Conservation (phyloP, 1,284 basidiomycete species). For the Vanrija sp. region DNA sequence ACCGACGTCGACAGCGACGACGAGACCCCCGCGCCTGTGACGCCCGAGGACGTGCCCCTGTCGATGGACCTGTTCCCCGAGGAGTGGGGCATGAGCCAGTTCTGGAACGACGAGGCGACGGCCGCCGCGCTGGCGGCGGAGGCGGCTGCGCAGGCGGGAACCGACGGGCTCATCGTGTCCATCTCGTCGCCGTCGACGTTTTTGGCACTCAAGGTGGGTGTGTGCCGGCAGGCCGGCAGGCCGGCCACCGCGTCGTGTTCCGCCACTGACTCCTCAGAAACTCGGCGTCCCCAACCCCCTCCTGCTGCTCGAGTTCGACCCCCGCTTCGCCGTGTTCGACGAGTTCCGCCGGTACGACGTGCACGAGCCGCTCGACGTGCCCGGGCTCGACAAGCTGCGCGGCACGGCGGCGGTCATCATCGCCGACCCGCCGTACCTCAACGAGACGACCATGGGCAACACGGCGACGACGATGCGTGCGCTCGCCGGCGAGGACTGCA, state of each 20-base stretch:
- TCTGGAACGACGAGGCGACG: slow-evolving; percentile 13
- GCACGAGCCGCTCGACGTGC: slow-evolving; percentile 4
- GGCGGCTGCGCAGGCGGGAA: not conserved
- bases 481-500: not conserved
- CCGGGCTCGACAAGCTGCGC: not conserved
- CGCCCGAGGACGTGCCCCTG: not conserved
- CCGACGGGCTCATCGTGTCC: slow-evolving; percentile 5
- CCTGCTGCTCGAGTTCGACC: slow-evolving; percentile 12
- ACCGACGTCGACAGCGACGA: not conserved
- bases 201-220: slow-evolving; percentile 9
- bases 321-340: slow-evolving; percentile 12
- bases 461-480: slow-evolving; percentile 2
- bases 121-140: slow-evolving; percentile 3
- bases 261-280: slow-evolving; percentile 1
- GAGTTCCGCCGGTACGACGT: slow-evolving; percentile 13
- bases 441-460: slow-evolving; percentile 3
- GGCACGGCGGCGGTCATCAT: slow-evolving; percentile 5
- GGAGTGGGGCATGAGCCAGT: slow-evolving; percentile 16
- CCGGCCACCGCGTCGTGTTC: no score
- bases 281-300: slow-evolving; percentile 11
- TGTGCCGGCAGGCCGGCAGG: no score
- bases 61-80: slow-evolving; percentile 10
- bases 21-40: no score
- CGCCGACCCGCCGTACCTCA: slow-evolving; percentile 13
- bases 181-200: slow-evolving; percentile 7